Evolutionary conservation across 441 rosid genomes (phyloP), one percentile per base, ranked within the genome.

Genomic region (Daphne laureola): DNA sequence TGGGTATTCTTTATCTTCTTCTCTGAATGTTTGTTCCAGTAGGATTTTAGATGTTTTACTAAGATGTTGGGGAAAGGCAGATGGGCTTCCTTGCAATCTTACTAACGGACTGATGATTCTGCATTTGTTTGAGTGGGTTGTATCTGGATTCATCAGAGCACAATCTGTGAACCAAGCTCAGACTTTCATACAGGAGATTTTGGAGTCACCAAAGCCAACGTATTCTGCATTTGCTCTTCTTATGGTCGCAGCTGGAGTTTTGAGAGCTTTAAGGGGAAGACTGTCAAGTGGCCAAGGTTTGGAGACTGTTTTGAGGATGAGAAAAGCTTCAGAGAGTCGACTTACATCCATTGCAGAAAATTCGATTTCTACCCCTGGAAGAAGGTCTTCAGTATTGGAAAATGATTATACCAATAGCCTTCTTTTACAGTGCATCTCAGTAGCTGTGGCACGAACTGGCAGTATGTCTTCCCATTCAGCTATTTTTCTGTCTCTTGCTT

Each of bases 51-150:
- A 78, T 68, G 67, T 66, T 55, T 69, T 83, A 50, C 65, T 86
- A 60, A 78, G 81, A n/a, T 65, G 81, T 56, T 81, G 94, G 94
- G 75, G 78, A 21, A 80, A 62, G 64, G 72, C 73, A 48, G 80
- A 67, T 62, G 86, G 82, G 41, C 85, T 80, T 45, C 55, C 40
- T 55, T 71, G 69, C 48, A 72, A 53, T 59, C 72, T 84, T 65
- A 61, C 77, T 50, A 53, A 73, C 54, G 98, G 94, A 38, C 77
- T 89, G 48, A 78, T 86, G 88, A 68, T 89, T 70, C 69, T 92
- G 73, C 96, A 89, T 74, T 73, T 78, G 77, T 59, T 81, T 40
- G 98, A 86, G 60, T 84, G 98, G 98, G 73, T 82, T 60, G 61
- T 84, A 27, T 83, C 82, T 44, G 78, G 87, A 65, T 78, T 73